Conservation (phyloP, 108 stramenopile species). For the Pseudonitzschia multiseries region DNA sequence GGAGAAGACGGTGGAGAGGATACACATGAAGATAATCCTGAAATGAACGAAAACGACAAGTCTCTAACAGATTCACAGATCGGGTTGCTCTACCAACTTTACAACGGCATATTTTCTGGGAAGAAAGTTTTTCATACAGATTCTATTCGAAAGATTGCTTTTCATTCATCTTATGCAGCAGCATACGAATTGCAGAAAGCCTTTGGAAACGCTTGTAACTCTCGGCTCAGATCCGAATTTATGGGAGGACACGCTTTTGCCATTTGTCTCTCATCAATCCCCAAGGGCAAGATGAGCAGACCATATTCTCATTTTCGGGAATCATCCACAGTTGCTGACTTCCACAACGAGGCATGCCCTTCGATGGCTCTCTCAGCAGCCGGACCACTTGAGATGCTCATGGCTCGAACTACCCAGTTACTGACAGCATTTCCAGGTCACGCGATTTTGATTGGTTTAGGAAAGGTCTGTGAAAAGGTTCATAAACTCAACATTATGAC, state of each 20-base stretch:
- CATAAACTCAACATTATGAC: constrained; percentile 59
- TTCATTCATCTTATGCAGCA: constrained; percentile 28
- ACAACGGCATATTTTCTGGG: constrained; percentile 46
- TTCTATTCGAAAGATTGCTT: constrained; percentile 42
- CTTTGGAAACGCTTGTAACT: neutral
- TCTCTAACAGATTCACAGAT: constrained; percentile 60
- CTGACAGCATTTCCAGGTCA: constrained; percentile 90
- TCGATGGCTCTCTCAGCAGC: constrained; percentile 69
- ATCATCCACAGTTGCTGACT: constrained; percentile 45
- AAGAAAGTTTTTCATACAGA: constrained; percentile 9
- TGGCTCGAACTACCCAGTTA: constrained; percentile 71
- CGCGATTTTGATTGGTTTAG: constrained; percentile 74
- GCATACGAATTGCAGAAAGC: constrained; percentile 20
- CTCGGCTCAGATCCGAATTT: constrained; percentile 6
- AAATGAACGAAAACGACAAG: constrained; percentile 10
- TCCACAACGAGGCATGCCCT: constrained; percentile 80
- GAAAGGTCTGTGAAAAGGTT: constrained; percentile 71
- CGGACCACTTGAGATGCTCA: constrained; percentile 56
- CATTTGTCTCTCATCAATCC: constrained; percentile 20
- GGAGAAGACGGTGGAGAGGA: constrained; percentile 23
- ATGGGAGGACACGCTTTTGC: constrained; percentile 32
- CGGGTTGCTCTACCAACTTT: constrained; percentile 45
- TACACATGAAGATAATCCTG: constrained; percentile 3
- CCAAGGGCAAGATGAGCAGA: neutral
- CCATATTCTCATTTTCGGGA: constrained; percentile 5